A percentile compares a stretch with the other conserved stretches of the same genome.
phyloP scores from a whole-genome alignment of 2,329 filamentous ascomycete genomes.

The Fusarium begoniae region DNA sequence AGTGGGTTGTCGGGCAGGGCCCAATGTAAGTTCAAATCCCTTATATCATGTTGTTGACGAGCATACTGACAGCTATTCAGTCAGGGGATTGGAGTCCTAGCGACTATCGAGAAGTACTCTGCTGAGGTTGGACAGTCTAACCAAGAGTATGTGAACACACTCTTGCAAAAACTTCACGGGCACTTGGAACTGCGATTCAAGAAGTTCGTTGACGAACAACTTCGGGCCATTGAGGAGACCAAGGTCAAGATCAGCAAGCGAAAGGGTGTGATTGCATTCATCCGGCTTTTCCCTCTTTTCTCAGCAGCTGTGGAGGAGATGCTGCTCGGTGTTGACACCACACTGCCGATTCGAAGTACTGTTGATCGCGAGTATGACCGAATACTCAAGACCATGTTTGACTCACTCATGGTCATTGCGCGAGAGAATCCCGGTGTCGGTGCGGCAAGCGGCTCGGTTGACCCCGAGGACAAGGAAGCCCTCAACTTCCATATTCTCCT shows the following conservation, averaged over 20 bases:
- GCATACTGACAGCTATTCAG: slow-evolving; percentile 53
- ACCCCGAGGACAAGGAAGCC: slow-evolving; percentile 91
- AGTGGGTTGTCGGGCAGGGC: slow-evolving; percentile 84
- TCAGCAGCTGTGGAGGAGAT: slow-evolving; percentile 85
- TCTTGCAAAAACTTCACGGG: slow-evolving; percentile 81
- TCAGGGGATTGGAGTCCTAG: slow-evolving; percentile 89
- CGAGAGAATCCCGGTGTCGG: slow-evolving; percentile 68
- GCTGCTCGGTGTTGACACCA: slow-evolving; percentile 67
- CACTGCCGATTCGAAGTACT: slow-evolving; percentile 73
- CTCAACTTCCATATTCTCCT: slow-evolving; percentile 97
- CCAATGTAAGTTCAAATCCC: slow-evolving; percentile 71
- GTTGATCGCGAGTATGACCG: slow-evolving; percentile 89
- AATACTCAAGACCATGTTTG: slow-evolving; percentile 95
- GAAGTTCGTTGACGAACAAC: slow-evolving; percentile 93
- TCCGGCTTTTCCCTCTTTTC: slow-evolving; percentile 91
- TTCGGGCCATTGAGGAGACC: slow-evolving; percentile 94
- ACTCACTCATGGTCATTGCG: slow-evolving; percentile 94
- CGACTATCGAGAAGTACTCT: slow-evolving; percentile 81
- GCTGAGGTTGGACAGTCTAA: slow-evolving; percentile 86
- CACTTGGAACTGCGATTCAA: slow-evolving; percentile 79
- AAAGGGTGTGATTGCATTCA: slow-evolving; percentile 94
- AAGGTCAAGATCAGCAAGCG: slow-evolving; percentile 99
- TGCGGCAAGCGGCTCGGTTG: slow-evolving; percentile 55
- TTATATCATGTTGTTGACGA: not conserved
- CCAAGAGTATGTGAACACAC: slow-evolving; percentile 86